These are phyloP conservation scores for Irpex sp. DNA, from an alignment of 1,284 basidiomycete species.

Conservation along the genomic window DNA sequence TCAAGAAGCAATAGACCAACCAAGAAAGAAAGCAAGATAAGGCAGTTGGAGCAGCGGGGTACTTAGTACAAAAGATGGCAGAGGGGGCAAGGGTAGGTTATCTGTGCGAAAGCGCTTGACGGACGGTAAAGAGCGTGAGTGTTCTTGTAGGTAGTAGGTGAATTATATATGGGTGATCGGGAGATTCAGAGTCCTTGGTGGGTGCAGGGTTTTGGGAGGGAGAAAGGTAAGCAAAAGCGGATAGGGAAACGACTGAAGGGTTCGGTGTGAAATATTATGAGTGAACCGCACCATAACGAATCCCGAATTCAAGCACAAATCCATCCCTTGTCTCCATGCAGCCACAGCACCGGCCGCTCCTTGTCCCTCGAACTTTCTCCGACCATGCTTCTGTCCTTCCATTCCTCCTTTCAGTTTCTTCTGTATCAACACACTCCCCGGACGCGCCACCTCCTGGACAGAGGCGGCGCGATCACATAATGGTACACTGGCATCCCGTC, in stretches of 20 bases:
- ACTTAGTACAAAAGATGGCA: neutral
- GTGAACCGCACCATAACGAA: too few species aligned
- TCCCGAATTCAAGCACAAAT: too few species aligned
- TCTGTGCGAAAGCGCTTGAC: constrained; percentile 1
- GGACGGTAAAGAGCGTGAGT: constrained; percentile 1
- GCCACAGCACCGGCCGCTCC: too few species aligned
- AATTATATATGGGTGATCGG: neutral
- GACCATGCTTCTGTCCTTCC: neutral
- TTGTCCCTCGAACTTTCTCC: neutral
- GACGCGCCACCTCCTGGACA: neutral
- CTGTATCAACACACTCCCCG: neutral
- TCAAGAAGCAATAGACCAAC: neutral
- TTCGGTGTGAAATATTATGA: too few species aligned
- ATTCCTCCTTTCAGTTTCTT: neutral
- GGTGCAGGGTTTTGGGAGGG: neutral
- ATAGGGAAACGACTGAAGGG: neutral
- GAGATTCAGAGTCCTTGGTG: neutral
- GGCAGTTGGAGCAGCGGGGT: neutral
- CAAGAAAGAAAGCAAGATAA: neutral
- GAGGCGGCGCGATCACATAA: constrained; percentile 18
- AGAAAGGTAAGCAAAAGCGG: neutral
- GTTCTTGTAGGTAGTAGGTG: neutral
- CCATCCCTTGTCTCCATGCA: too few species aligned
- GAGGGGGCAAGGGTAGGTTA: neutral
- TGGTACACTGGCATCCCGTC: constrained; percentile 44